These are phyloP conservation scores for Tricholoma hemisulphureum DNA, from an alignment of 768 basidiomycete genomes.

Conservation along the genomic window DNA sequence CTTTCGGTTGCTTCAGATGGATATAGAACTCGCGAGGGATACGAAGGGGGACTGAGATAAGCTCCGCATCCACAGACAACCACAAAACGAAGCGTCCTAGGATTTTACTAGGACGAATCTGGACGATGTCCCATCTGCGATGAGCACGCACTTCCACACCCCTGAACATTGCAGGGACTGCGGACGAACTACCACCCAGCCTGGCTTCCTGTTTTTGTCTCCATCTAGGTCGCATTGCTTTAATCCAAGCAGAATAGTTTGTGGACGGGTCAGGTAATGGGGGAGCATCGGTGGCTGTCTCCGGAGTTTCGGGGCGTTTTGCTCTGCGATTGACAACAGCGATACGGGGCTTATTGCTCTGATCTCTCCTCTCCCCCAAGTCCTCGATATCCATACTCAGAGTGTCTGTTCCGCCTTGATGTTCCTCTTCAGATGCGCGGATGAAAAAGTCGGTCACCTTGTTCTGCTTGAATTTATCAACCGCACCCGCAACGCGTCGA, in stretches of 20 bases:
- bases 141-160: constrained; percentile 55
- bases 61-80: constrained; percentile 77
- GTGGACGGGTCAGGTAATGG: constrained; percentile 61
- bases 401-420: constrained; percentile 30
- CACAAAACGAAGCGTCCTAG: constrained; percentile 86
- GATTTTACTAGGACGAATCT: constrained; percentile 74
- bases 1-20: constrained; percentile 70
- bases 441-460: constrained; percentile 95
- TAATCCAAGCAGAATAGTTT: constrained; percentile 77
- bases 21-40: constrained; percentile 93
- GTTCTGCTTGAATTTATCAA: constrained; percentile 98
- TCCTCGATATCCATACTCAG: constrained; percentile 77
- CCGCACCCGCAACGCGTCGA: constrained; percentile 80
- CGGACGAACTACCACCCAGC: constrained; percentile 38
- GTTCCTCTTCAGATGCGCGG: constrained; percentile 32
- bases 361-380: constrained; percentile 29
- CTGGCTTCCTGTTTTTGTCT: constrained; percentile 52
- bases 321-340: constrained; percentile 55
- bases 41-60: constrained; percentile 78
- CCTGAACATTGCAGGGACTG: constrained; percentile 75
- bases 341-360: constrained; percentile 38
- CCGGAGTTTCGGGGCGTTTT: constrained; percentile 42
- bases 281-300: constrained; percentile 35
- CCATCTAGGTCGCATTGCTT: constrained; percentile 78
- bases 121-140: constrained; percentile 88